A percentile compares a stretch with the other conserved stretches of the same genome.
Evolutionary conservation across 2,329 filamentous ascomycete genomes (phyloP).

Genomic region (Trichophyton rubrum): DNA sequence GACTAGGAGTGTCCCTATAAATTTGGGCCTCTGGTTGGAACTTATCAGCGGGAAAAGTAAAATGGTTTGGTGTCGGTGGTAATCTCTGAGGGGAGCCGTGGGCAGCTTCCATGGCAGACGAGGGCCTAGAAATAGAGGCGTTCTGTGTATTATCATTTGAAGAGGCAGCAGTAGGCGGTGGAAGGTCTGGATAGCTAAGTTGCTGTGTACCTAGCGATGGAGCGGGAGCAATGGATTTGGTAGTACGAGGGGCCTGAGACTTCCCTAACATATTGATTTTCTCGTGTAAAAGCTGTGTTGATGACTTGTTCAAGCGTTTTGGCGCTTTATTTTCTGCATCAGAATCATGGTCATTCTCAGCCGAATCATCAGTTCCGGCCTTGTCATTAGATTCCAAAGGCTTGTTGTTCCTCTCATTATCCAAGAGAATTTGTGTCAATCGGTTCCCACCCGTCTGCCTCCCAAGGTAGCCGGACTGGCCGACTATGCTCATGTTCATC

Average conservation of each 20-base stretch:
- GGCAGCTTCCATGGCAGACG: background rate
- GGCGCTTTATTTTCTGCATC: constrained; percentile 40
- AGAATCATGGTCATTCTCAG: constrained; percentile 32
- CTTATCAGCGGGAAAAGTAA: background rate
- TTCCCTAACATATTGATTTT: constrained; percentile 68
- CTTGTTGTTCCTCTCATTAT: constrained; percentile 29
- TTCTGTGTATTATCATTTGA: constrained; percentile 10
- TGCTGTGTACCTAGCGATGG: constrained; percentile 20
- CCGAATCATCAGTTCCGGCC: constrained; percentile 45
- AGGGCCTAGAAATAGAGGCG: constrained; percentile 33
- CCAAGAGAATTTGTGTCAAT: constrained; percentile 23
- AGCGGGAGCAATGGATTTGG: constrained; percentile 33
- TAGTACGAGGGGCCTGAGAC: constrained; percentile 35
- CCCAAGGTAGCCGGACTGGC: constrained; percentile 61
- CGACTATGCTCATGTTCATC: constrained; percentile 20
- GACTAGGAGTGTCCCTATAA: constrained; percentile 1
- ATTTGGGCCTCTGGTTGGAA: background rate
- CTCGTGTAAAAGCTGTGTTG: constrained; percentile 86
- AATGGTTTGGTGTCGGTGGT: background rate
- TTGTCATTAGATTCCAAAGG: constrained; percentile 35
- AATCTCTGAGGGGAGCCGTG: constrained; percentile 7
- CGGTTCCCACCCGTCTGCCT: constrained; percentile 53
- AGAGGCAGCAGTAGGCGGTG: constrained; percentile 13
- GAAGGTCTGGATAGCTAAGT: constrained; percentile 27
- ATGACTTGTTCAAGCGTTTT: constrained; percentile 65